phyloP scores from a whole-genome alignment of 2,329 filamentous ascomycete species.

The Cladorrhinum sp. region DNA sequence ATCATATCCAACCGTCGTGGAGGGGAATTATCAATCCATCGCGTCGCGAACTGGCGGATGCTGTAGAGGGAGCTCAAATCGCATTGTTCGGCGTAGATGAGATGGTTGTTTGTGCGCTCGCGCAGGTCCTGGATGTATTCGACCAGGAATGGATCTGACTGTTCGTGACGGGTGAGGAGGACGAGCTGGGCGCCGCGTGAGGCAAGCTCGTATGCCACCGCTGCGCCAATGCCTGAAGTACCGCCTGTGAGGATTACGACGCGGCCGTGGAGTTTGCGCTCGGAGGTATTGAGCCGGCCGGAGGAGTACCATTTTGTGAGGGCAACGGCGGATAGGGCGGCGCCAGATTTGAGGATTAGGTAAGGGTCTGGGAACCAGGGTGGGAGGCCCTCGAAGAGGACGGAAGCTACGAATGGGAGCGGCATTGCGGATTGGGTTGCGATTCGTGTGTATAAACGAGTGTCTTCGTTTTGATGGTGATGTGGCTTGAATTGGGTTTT shows the following conservation, averaged over 20 bases:
- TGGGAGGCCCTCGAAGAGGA: constrained; percentile 49
- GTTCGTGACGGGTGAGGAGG: constrained; percentile 77
- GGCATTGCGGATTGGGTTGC: constrained; percentile 41
- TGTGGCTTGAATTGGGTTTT: constrained; percentile 1
- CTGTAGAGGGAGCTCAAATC: constrained; percentile 86
- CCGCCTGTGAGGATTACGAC: constrained; percentile 93
- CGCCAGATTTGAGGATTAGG: constrained; percentile 40
- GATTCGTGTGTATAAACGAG: constrained; percentile 4
- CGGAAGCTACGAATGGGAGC: constrained; percentile 48
- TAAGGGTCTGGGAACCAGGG: constrained; percentile 44
- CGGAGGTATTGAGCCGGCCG: constrained; percentile 70
- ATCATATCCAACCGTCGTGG: constrained; percentile 87
- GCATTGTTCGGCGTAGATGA: constrained; percentile 94
- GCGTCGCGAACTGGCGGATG: constrained; percentile 88
- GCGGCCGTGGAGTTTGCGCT: constrained; percentile 87
- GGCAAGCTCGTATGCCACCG: constrained; percentile 71
- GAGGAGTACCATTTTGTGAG: constrained; percentile 71
- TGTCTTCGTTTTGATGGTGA: background rate
- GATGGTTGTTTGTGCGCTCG: constrained; percentile 69
- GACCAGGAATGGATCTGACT: constrained; percentile 81
- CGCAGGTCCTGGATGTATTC: constrained; percentile 92
- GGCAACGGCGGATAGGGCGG: constrained; percentile 38
- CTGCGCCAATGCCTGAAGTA: constrained; percentile 86
- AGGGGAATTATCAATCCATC: constrained; percentile 95
- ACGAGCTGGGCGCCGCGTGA: constrained; percentile 83